These are phyloP conservation scores for Aureobasidium sp. DNA, from an alignment of 2,329 filamentous ascomycete genomes.

Conservation along the genomic window DNA sequence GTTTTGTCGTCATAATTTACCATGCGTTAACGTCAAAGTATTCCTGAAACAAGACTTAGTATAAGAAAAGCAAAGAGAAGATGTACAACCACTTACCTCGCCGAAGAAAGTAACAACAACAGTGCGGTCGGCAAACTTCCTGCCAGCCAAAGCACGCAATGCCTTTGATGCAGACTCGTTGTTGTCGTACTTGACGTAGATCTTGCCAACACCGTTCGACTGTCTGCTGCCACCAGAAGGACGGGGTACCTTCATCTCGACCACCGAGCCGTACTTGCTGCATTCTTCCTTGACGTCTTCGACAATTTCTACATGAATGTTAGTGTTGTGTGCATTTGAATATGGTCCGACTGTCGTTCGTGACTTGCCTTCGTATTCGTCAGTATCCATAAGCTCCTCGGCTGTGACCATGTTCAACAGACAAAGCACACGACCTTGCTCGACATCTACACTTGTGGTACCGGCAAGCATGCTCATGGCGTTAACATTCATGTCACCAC, in stretches of 20 bases:
- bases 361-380: constrained; percentile 82
- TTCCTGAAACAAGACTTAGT: constrained; percentile 50
- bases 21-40: constrained; percentile 90
- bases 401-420: constrained; percentile 97
- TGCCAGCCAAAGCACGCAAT: constrained; percentile 78
- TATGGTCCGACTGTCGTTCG: neutral
- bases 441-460: constrained; percentile 65
- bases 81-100: constrained; percentile 57
- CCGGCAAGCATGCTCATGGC: constrained; percentile 97
- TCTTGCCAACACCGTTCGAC: constrained; percentile 89
- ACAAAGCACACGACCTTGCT: constrained; percentile 78
- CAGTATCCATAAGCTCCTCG: constrained; percentile 86
- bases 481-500: constrained; percentile 90
- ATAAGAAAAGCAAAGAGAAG: neutral
- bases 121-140: constrained; percentile 93
- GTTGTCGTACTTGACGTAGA: constrained; percentile 87
- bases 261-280: constrained; percentile 75
- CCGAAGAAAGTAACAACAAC: constrained; percentile 96
- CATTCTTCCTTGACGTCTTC: constrained; percentile 94
- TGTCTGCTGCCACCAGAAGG: constrained; percentile 77
- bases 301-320: constrained; percentile 67
- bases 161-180: constrained; percentile 75
- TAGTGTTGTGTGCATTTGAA: neutral
- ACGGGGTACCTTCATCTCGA: constrained; percentile 88
- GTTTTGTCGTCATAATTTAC: constrained; percentile 50